phyloP scores from a whole-genome alignment of 169 alveolate species.

The Eimeria maxima region DNA sequence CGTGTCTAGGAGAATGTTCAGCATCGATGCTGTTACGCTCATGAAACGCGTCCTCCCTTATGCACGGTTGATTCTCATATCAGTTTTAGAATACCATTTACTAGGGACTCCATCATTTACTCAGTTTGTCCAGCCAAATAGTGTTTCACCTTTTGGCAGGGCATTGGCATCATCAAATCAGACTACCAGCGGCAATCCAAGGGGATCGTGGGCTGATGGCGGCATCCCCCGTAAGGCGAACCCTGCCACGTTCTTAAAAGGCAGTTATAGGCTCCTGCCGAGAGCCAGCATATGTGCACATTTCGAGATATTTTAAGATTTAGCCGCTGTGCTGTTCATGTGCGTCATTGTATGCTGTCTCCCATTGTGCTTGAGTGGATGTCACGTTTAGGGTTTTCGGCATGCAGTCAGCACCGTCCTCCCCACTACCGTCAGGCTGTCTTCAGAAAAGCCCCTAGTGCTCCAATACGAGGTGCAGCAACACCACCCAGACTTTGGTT shows the following conservation, averaged over 20 bases:
- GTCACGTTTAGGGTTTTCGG: conserved; percentile 24
- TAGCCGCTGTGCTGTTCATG: not conserved
- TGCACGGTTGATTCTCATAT: not conserved
- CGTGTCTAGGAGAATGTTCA: not conserved
- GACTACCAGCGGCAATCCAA: conserved; percentile 29
- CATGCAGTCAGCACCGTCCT: conserved; percentile 49
- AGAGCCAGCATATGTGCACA: not conserved
- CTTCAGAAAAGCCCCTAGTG: conserved; percentile 28
- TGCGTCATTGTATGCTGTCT: not conserved
- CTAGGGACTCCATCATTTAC: not conserved
- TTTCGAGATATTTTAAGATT: not conserved
- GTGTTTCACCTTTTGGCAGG: not conserved
- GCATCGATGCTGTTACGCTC: not conserved
- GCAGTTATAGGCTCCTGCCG: not conserved
- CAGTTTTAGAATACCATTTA: not conserved
- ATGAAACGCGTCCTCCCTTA: not conserved
- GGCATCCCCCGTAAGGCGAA: conserved; percentile 31
- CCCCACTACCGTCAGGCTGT: conserved; percentile 20
- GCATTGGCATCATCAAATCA: conserved; percentile 11
- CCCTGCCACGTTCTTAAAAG: not conserved
- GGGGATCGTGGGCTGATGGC: conserved; percentile 52
- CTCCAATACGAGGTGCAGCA: conserved; percentile 63
- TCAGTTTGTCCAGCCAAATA: not conserved
- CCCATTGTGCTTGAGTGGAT: not conserved
- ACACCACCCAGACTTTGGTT: conserved; percentile 13